These are phyloP conservation scores for Groenewaldozyma sp. DNA, from an alignment of 1,139 yeast species.

Conservation along the genomic window DNA sequence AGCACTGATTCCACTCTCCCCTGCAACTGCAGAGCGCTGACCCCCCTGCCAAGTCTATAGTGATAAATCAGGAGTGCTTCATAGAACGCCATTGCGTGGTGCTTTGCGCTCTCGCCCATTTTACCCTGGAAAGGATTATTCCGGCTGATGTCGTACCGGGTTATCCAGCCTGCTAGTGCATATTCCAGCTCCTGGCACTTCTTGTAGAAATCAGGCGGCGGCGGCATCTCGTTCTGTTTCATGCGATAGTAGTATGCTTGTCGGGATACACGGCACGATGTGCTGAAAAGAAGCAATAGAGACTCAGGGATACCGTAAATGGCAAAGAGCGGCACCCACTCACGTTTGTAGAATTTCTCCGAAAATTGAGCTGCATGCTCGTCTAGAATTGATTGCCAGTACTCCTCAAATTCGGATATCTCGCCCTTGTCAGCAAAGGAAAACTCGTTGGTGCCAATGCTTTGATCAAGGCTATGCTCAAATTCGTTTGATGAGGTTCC, in stretches of 20 bases:
- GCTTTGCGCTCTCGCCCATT: conserved; percentile 59
- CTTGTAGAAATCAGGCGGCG: conserved; percentile 32
- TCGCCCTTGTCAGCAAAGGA: conserved; percentile 15
- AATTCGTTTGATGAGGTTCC: not conserved
- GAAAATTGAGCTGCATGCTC: conserved; percentile 13
- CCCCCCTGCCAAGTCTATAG: conserved; percentile 53
- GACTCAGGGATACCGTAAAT: conserved; percentile 82
- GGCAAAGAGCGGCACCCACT: conserved; percentile 64
- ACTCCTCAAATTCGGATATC: conserved; percentile 22
- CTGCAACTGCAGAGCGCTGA: conserved; percentile 46
- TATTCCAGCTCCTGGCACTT: conserved; percentile 42
- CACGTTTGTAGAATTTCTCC: conserved; percentile 24
- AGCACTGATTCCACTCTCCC: conserved; percentile 53
- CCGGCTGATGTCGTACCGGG: conserved; percentile 27
- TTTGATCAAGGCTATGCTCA: not conserved
- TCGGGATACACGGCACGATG: conserved; percentile 41
- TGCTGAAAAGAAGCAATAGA: conserved; percentile 51
- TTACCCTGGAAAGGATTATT: conserved; percentile 21
- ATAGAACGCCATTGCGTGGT: conserved; percentile 74
- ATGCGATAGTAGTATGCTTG: conserved; percentile 45
- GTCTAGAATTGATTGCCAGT: conserved; percentile 14
- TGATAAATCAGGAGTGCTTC: conserved; percentile 69
- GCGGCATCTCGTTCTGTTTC: conserved; percentile 30
- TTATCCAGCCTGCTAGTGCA: conserved; percentile 52
- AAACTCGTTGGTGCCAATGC: not conserved